Conservation (phyloP, 352 stramenopile genomes). For the Pythium rhizo-oryzae region DNA sequence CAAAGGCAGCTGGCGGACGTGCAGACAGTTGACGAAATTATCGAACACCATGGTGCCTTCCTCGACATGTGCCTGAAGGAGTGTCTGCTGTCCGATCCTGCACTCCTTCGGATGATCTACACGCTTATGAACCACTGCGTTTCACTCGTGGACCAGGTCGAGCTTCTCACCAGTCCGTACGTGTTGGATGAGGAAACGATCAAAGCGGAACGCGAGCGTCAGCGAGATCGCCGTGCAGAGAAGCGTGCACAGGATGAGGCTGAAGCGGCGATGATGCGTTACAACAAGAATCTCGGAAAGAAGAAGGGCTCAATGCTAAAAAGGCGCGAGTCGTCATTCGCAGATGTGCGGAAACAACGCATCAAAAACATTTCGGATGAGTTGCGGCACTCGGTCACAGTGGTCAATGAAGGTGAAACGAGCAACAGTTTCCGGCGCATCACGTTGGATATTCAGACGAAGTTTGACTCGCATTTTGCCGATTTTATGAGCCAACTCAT, state of each 20-base stretch:
- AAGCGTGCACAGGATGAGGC: constrained; percentile 80
- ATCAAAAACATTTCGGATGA: constrained; percentile 86
- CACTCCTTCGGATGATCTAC: constrained; percentile 93
- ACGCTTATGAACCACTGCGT: constrained; percentile 98
- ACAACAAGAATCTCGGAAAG: constrained; percentile 52
- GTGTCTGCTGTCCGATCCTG: constrained; percentile 96
- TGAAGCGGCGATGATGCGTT: constrained; percentile 64
- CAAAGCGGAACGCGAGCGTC: constrained; percentile 75
- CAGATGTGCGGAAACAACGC: constrained; percentile 75
- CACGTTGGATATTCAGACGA: constrained; percentile 80
- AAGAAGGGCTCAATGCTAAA: constrained; percentile 62
- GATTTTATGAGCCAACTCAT: constrained; percentile 92
- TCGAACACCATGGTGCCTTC: constrained; percentile 95
- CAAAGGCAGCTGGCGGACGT: constrained; percentile 77
- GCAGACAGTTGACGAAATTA: constrained; percentile 94
- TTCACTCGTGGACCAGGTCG: constrained; percentile 95
- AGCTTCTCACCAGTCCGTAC: constrained; percentile 86
- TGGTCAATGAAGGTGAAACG: constrained; percentile 53
- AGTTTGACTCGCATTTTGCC: constrained; percentile 85
- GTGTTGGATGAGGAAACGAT: constrained; percentile 88
- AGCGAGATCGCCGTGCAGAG: constrained; percentile 78
- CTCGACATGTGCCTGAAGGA: constrained; percentile 96
- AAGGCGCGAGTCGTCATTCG: constrained; percentile 68
- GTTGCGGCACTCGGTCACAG: constrained; percentile 70
- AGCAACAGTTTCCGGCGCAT: constrained; percentile 81